These are phyloP conservation scores for Epichloe festucae DNA, from an alignment of 2,329 filamentous ascomycete genomes.

Conservation along the genomic window DNA sequence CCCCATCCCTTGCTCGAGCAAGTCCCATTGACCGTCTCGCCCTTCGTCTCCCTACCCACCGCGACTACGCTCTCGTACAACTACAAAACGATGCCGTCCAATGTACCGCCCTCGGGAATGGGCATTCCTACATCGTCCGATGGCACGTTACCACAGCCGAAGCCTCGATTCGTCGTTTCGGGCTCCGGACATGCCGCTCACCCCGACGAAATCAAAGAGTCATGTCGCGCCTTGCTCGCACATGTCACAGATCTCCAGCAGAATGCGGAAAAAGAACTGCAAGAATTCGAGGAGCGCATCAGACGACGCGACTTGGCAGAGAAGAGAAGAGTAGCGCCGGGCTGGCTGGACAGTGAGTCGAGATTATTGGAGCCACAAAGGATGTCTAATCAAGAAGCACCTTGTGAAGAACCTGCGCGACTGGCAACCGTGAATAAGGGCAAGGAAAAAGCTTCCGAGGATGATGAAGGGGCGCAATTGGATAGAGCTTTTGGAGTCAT, in stretches of 20 bases:
- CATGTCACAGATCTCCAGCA: slow-evolving; percentile 59
- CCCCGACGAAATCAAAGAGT: slow-evolving; percentile 71
- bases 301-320: slow-evolving; percentile 57
- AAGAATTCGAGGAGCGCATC: slow-evolving; percentile 56
- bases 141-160: slow-evolving; percentile 26
- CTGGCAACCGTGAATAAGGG: slow-evolving; percentile 5
- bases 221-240: slow-evolving; percentile 64
- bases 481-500: slow-evolving; percentile 45
- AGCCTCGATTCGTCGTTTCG: slow-evolving; percentile 63
- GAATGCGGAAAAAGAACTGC: slow-evolving; percentile 54
- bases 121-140: slow-evolving; percentile 24
- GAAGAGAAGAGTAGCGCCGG: slow-evolving; percentile 67
- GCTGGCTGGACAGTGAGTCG: slow-evolving; percentile 66
- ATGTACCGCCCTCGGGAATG: slow-evolving; percentile 46
- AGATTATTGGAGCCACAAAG: slow-evolving; percentile 56
- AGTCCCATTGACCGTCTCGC: slow-evolving; percentile 84
- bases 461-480: slow-evolving; percentile 41
- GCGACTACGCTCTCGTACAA: slow-evolving; percentile 90
- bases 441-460: slow-evolving; percentile 6
- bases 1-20: slow-evolving; percentile 84
- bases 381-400: slow-evolving; percentile 19
- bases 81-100: slow-evolving; percentile 80
- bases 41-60: slow-evolving; percentile 81
- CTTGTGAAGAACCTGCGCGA: slow-evolving; percentile 4
- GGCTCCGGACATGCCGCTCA: slow-evolving; percentile 70